Evolutionary conservation across 2,329 filamentous ascomycete species (phyloP).

Genomic region (Fusarium brevicatenulatum): DNA sequence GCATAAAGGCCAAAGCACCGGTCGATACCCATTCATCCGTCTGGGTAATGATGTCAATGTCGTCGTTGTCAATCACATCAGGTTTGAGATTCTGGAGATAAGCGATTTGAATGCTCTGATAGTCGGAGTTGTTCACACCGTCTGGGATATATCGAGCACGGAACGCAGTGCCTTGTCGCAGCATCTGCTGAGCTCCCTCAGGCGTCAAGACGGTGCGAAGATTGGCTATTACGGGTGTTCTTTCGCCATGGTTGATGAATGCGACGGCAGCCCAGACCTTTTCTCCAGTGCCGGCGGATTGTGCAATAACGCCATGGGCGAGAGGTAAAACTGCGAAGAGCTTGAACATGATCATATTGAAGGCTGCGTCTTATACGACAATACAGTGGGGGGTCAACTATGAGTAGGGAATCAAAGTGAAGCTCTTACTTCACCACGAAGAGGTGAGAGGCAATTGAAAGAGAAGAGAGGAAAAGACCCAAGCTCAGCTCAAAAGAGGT

Average conservation of each 20-base stretch:
- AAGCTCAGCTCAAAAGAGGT: constrained; percentile 4
- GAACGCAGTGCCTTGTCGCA: constrained; percentile 59
- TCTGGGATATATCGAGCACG: constrained; percentile 59
- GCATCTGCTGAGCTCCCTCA: constrained; percentile 63
- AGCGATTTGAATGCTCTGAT: constrained; percentile 41
- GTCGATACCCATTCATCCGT: constrained; percentile 65
- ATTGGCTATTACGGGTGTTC: constrained; percentile 53
- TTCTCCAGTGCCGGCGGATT: constrained; percentile 45
- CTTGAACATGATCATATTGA: constrained; percentile 36
- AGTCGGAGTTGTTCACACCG: constrained; percentile 37
- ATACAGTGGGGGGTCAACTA: not conserved
- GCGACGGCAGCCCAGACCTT: constrained; percentile 62
- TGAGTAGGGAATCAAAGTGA: not conserved
- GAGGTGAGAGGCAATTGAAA: constrained; percentile 25
- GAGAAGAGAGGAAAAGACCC: constrained; percentile 8
- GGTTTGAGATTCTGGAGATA: constrained; percentile 56
- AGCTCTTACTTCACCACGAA: constrained; percentile 14
- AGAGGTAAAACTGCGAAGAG: constrained; percentile 32
- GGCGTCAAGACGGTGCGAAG: constrained; percentile 57
- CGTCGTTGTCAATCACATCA: constrained; percentile 59
- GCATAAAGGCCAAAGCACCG: constrained; percentile 80
- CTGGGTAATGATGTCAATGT: constrained; percentile 56
- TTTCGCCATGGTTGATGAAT: constrained; percentile 65
- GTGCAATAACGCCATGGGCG: constrained; percentile 43
- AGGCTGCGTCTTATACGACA: not conserved